Evolutionary conservation across 441 rosid species (phyloP), one percentile per base, ranked within the genome.

Genomic region (Erysimum cheiri): DNA sequence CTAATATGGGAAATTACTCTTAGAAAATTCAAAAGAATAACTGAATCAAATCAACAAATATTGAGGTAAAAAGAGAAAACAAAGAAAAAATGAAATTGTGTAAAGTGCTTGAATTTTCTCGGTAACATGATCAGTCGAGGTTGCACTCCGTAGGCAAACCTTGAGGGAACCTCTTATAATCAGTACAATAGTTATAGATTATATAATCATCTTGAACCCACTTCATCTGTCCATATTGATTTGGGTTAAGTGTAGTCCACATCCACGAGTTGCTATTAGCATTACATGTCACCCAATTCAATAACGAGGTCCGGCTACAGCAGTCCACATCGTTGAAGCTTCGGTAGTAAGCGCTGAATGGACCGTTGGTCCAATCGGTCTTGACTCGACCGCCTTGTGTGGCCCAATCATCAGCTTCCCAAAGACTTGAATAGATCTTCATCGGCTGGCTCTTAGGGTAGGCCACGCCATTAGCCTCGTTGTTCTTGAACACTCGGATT

Each of bases 321-420:
- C 50, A 46, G 26, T 46, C 50, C 26, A 8, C 26, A 17, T 46
- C 50, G 26, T 46, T 46, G 26, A 46, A 46, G 2, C 50, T 46
- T 17, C 50, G 15, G 50, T 46, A 46, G 24, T 10, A 17, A 46
- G 50, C 50, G 12, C 50, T 46, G 50, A 46, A 46, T 17, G 50
- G 50, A 46, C 26, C 50, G 12, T 46, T 46, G 26, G 26, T 46
- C 50, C 50, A 46, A 8, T 46, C 50, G 24, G 26, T 46, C 26
- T 46, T 46, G 50, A 46, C 26, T 46, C 10, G 26, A 1, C 50
- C 50, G 0, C 50, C 50, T 46, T 8, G 26, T 46, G 50, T 46
- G 26, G 50, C 50, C 50, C 50, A 46, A 17, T 46, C 50, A 46
- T 46, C 50, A 17, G 50, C 50, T 46, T 46, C 50, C 50, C 50